These are phyloP conservation scores for Malus fusca DNA, from an alignment of 306 rosid species.

Conservation along the genomic window DNA sequence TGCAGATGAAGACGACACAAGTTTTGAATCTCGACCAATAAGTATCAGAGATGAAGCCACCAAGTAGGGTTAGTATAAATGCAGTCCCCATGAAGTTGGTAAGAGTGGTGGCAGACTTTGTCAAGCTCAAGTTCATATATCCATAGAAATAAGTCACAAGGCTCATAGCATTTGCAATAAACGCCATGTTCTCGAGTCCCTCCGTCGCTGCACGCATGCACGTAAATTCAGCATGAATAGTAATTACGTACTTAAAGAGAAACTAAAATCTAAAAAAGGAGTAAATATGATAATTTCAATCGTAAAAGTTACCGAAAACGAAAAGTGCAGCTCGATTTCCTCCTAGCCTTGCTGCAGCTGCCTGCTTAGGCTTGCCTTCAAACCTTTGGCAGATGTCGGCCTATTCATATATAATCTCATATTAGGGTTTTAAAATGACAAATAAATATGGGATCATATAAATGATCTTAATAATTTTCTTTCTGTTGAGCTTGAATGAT, in stretches of 20 bases:
- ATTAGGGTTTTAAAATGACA: not conserved
- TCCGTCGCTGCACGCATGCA: slow-evolving; percentile 41
- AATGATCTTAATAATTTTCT: too few species aligned
- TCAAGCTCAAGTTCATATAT: slow-evolving; percentile 63
- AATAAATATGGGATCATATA: too few species aligned
- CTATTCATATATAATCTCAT: slow-evolving; percentile 19
- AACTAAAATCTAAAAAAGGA: too few species aligned
- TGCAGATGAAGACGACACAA: slow-evolving; percentile 41
- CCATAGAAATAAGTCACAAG: slow-evolving; percentile 66
- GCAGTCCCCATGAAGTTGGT: slow-evolving; percentile 82
- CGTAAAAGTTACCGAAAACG: slow-evolving; percentile 41
- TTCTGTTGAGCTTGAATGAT: too few species aligned
- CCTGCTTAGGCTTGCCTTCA: slow-evolving; percentile 17
- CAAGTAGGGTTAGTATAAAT: slow-evolving; percentile 54
- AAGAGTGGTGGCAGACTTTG: slow-evolving; percentile 62
- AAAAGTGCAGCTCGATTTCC: slow-evolving; percentile 62
- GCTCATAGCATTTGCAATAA: slow-evolving; percentile 50
- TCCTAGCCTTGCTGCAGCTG: slow-evolving; percentile 28
- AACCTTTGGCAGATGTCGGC: slow-evolving; percentile 33
- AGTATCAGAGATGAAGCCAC: slow-evolving; percentile 65
- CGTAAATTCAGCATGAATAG: not conserved
- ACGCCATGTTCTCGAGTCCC: slow-evolving; percentile 84
- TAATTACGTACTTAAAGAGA: not conserved
- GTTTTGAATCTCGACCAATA: slow-evolving; percentile 70
- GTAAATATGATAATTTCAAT: too few species aligned